Base-by-base conservation (phyloP, 805 yeast species). In the Diddensiella caesifluorescens region DNA sequence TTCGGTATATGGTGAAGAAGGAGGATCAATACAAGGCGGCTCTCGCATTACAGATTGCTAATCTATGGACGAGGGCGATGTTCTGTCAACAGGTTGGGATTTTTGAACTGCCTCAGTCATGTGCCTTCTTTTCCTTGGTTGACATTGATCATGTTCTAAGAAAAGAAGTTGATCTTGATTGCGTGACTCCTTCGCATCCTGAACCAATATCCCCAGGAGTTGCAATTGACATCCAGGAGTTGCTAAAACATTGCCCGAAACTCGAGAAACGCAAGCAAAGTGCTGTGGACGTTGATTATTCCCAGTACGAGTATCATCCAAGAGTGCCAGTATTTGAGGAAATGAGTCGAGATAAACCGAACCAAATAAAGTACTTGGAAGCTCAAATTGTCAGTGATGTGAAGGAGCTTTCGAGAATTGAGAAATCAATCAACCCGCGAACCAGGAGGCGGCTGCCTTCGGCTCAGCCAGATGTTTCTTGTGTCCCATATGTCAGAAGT, bases 31-130 rank as follows among this genome's bases (percentile, higher is more conserved):
- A 84, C 53, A 71, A 77, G 48, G 83, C 82, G 4, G 94, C 95
- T 0, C 68, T 88, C 66, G 77, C 95, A 1, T 67, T 92, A 36
- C 99, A 92, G 58, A 74, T 94, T 16, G 76, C 92, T 39, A 94
- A 94, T 60, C 56, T 90, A 3, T 92, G 99, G 99, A 90, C 97
- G 0, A 70, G 99, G 46, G 94, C 95, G 0, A 82, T 92, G 77
- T 92, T 92, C 54, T 84, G 94, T 51, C 94, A 89, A 57, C 95
- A 88, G 55, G 63, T 90, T 56, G 97, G 97, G 0, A 82, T 92
- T 47, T 71, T 75, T 27, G 94, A 89, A 50, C 70, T 92, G 28
- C 99, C 99, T 0, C 95, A 89, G 54, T 80, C 89, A 9, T 86
- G 95, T 64, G 97, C 98, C 0, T 92, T 92, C 59, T 92, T 92